Evolutionary conservation across 2,329 filamentous ascomycete species (phyloP).

Genomic region (Chalaropsis ovoidea): DNA sequence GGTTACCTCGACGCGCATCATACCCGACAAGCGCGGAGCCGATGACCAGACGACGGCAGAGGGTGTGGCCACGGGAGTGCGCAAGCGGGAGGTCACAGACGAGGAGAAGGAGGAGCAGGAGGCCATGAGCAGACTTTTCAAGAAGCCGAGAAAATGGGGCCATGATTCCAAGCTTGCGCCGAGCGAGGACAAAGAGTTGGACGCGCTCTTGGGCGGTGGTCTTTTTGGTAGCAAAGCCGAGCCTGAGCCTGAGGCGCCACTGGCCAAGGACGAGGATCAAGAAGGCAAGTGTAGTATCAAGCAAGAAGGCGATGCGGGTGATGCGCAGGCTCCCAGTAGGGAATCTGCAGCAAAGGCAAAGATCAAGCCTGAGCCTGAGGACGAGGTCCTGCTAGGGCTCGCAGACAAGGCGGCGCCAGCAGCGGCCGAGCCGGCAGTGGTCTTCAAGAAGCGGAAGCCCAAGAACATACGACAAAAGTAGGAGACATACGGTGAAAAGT

Average conservation of each 20-base stretch:
- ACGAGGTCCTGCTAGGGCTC: constrained; percentile 28
- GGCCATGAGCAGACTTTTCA: constrained; percentile 49
- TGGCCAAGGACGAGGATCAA: not conserved
- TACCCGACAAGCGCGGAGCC: constrained; percentile 37
- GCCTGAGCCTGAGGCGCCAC: not conserved
- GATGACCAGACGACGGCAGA: constrained; percentile 34
- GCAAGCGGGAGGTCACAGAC: constrained; percentile 53
- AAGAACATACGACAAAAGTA: constrained; percentile 54
- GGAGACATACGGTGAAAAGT: not conserved
- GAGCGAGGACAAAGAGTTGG: constrained; percentile 47
- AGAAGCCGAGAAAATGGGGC: constrained; percentile 48
- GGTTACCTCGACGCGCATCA: constrained; percentile 52
- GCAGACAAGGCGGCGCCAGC: constrained; percentile 25
- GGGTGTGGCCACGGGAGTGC: constrained; percentile 45
- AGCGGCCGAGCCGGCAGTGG: constrained; percentile 33
- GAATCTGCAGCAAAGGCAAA: constrained; percentile 27
- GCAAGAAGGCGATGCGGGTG: not conserved
- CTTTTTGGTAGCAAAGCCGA: constrained; percentile 27
- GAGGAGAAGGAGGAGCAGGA: constrained; percentile 53
- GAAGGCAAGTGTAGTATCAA: not conserved
- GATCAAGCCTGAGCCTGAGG: constrained; percentile 26
- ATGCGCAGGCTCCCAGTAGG: not conserved
- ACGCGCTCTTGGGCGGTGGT: constrained; percentile 45
- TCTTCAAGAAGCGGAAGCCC: constrained; percentile 73
- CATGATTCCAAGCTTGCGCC: constrained; percentile 43